Conservation (phyloP, 305 asterid species). For the Fraxinus dipetala region DNA sequence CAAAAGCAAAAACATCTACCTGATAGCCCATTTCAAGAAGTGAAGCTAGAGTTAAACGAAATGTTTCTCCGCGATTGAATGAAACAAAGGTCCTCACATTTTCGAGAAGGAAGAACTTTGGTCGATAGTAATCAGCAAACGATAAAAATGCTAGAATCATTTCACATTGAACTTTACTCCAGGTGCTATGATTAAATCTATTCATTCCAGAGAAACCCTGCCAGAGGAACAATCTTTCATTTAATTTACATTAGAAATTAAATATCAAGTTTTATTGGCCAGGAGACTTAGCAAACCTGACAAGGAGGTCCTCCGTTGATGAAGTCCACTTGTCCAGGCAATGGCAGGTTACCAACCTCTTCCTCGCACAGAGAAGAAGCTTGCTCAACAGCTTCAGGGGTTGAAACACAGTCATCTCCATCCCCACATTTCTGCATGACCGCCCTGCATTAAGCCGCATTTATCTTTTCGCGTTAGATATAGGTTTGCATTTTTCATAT, state of each 20-base stretch:
- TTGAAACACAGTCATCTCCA: slow-evolving; percentile 61
- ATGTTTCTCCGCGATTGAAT: slow-evolving; percentile 46
- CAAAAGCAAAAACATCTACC: slow-evolving; percentile 22
- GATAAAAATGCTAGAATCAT: slow-evolving; percentile 52
- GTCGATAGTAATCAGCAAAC: slow-evolving; percentile 42
- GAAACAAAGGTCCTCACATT: slow-evolving; percentile 51
- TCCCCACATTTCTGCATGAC: slow-evolving; percentile 70
- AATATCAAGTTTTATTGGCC: background rate
- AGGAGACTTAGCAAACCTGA: background rate
- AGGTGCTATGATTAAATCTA: slow-evolving; percentile 44
- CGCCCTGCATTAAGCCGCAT: slow-evolving; percentile 47
- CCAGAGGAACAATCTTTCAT: slow-evolving; percentile 13
- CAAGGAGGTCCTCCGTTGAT: background rate
- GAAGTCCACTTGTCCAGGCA: background rate
- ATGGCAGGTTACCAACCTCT: background rate
- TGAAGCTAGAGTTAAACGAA: slow-evolving; percentile 46
- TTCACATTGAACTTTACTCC: slow-evolving; percentile 60
- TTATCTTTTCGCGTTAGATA: slow-evolving; percentile 1
- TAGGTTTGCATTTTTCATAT: background rate
- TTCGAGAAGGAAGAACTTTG: slow-evolving; percentile 47
- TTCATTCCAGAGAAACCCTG: slow-evolving; percentile 59
- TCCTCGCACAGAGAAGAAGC: slow-evolving; percentile 38
- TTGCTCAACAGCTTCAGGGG: slow-evolving; percentile 62
- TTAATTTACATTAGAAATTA: background rate
- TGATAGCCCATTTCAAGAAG: slow-evolving; percentile 59